Evolutionary conservation across 192 early-diverging fungal genomes (phyloP).

Genomic region (Jimgerdemannia lactiflua): DNA sequence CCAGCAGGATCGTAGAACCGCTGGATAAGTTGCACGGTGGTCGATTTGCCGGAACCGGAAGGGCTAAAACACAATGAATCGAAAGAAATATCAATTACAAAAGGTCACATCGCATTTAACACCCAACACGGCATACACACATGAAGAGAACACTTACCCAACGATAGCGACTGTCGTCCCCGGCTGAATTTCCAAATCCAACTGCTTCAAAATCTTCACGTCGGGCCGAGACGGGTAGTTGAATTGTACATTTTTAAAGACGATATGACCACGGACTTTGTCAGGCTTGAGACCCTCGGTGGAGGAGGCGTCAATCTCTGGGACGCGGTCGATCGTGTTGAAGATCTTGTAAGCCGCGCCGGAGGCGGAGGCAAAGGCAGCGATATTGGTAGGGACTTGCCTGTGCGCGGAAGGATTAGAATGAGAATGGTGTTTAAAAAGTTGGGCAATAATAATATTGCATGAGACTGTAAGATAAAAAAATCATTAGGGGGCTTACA

Average conservation of each 20-base stretch:
- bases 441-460: no score
- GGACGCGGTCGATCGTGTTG: slow-evolving; percentile 76
- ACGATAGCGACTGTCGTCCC: slow-evolving; percentile 92
- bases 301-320: slow-evolving; percentile 64
- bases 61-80: slow-evolving; percentile 8
- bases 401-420: slow-evolving; percentile 51
- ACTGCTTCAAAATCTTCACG: slow-evolving; percentile 71
- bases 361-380: slow-evolving; percentile 68
- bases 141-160: slow-evolving; percentile 30
- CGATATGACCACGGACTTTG: slow-evolving; percentile 61
- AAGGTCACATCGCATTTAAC: no score
- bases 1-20: slow-evolving; percentile 75
- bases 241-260: slow-evolving; percentile 77
- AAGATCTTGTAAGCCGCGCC: slow-evolving; percentile 85
- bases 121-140: no score
- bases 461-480: no score
- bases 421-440: slow-evolving; percentile 4
- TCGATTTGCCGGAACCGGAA: slow-evolving; percentile 87
- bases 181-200: slow-evolving; percentile 65
- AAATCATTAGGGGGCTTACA: background rate
- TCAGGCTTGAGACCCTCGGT: slow-evolving; percentile 44
- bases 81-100: background rate
- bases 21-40: slow-evolving; percentile 78
- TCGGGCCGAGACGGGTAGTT: slow-evolving; percentile 83
- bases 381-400: slow-evolving; percentile 68